Percentiles rank a stretch among this genome's conserved stretches.
Conservation (phyloP, 306 rosid genomes). For the Quercus wislizeni region DNA sequence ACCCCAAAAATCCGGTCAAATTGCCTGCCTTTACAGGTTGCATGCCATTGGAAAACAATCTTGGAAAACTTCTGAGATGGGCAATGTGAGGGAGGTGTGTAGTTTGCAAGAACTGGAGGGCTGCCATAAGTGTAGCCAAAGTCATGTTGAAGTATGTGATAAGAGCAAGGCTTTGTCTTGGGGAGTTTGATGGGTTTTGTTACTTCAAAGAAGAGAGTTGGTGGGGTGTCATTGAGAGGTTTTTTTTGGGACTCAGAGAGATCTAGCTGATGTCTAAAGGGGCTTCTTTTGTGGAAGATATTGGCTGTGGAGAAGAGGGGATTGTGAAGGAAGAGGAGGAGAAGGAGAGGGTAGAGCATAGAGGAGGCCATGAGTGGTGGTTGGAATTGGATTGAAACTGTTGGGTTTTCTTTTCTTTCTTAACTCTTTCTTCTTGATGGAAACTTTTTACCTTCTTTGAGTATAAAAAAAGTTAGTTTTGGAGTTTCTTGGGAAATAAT, state of each 20-base stretch:
- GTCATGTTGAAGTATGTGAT: constrained; percentile 62
- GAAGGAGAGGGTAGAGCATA: background rate
- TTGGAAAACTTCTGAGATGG: constrained; percentile 43
- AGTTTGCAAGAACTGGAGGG: constrained; percentile 63
- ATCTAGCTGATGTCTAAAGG: constrained; percentile 25
- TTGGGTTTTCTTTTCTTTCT: background rate
- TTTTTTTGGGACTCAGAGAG: constrained; percentile 5
- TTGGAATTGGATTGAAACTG: too few relatives aligned
- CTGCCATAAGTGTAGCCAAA: constrained; percentile 69
- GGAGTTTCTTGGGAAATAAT: too few relatives aligned
- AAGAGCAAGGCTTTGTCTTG: constrained; percentile 56
- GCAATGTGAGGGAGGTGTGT: constrained; percentile 67
- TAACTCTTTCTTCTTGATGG: too few relatives aligned
- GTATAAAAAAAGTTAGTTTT: too few relatives aligned
- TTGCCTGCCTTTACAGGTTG: constrained; percentile 78
- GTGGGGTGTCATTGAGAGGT: constrained; percentile 27
- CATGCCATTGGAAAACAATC: constrained; percentile 74
- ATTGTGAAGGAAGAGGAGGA: constrained; percentile 33
- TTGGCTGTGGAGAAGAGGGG: constrained; percentile 41
- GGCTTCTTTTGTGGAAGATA: constrained; percentile 41
- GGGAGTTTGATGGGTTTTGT: constrained; percentile 71
- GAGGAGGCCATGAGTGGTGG: constrained; percentile 32
- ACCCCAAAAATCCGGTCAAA: constrained; percentile 89
- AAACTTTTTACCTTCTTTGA: too few relatives aligned
- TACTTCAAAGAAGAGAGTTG: constrained; percentile 70